Base-by-base conservation (phyloP, 176 grass and related monocot species). In the Zea luxurians region DNA sequence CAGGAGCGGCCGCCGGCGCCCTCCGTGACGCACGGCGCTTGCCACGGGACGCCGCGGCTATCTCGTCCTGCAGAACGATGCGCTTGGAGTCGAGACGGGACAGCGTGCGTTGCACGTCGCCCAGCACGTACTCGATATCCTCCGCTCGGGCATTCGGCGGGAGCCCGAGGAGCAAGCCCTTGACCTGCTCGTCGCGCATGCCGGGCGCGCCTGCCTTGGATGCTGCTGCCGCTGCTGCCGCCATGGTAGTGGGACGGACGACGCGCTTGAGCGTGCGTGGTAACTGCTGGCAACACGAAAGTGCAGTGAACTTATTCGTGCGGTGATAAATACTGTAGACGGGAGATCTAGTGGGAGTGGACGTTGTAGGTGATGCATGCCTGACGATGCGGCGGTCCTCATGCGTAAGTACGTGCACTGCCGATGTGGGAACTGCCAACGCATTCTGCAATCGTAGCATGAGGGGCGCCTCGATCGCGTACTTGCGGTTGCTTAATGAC, bases 41-140 rank as follows among this genome's bases (percentile, higher is more conserved):
- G 66, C 68, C 66, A 6, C 18, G 57, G 66, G 82, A 84, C 66
- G 37, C 58, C 6, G 47, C 37, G 46, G 66, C 57, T 13, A 84
- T 84, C 66, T 47, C 57, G 1, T 15, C 37, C 20, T 84, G 13
- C 2, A 84, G 13, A 18, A 4, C 0, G 6, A 1, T 4, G 18
- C 74, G 66, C 66, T 71, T 84, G 0, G 55, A 2, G 3, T n/a
- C 74, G 0, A 71, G 4, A 1, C 45, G 45, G 4, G 66, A 9
- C 9, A 70, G 46, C 1, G 55, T 44, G 55, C 2, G 1, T 0
- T 1, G 8, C 13, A 54, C 17, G 4, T 78, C 58, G 0, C 1
- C 0, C 1, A 64, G 55, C 2, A 64, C 3, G 82, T 63, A 50
- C 37, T 71, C 55, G 18, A 84, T 10, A 18, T 78, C 74, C 16